These are phyloP conservation scores for Hypoxylon cercidicola DNA, from an alignment of 495 filamentous ascomycete genomes.

Conservation along the genomic window DNA sequence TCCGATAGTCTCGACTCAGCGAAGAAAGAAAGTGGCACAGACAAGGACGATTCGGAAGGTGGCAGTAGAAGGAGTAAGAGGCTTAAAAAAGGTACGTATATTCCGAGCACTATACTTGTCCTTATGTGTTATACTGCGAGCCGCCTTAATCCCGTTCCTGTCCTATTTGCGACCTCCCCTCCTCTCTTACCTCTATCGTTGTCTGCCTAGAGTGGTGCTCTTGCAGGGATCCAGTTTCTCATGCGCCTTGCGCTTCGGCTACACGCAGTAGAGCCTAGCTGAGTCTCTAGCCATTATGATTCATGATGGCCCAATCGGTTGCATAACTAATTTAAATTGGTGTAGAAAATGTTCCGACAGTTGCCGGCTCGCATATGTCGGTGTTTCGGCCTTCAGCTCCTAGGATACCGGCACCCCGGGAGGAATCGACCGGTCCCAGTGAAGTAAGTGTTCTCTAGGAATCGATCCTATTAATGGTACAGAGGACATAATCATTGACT, in stretches of 20 bases:
- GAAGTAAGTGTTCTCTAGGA: constrained; percentile 66
- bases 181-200: not conserved
- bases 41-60: constrained; percentile 73
- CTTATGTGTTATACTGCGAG: not conserved
- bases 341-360: constrained; percentile 84
- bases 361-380: constrained; percentile 97
- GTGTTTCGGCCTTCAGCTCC: constrained; percentile 84
- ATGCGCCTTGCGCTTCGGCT: constrained; percentile 25
- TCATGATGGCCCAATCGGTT: constrained; percentile 39
- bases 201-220: constrained; percentile 13
- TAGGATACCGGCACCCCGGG: constrained; percentile 66
- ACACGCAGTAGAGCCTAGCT: constrained; percentile 17
- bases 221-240: constrained; percentile 25
- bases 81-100: constrained; percentile 83
- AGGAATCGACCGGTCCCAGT: constrained; percentile 73
- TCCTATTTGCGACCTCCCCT: constrained; percentile 10
- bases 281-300: constrained; percentile 8
- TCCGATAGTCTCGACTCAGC: constrained; percentile 72
- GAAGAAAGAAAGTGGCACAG: constrained; percentile 66
- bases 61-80: constrained; percentile 90
- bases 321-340: constrained; percentile 49
- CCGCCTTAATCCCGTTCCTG: not conserved
- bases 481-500: constrained; percentile 33
- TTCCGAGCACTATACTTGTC: not conserved
- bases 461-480: not conserved